Evolutionary conservation across 1,139 yeast species (phyloP).

Genomic region (Hansenula sp.): DNA sequence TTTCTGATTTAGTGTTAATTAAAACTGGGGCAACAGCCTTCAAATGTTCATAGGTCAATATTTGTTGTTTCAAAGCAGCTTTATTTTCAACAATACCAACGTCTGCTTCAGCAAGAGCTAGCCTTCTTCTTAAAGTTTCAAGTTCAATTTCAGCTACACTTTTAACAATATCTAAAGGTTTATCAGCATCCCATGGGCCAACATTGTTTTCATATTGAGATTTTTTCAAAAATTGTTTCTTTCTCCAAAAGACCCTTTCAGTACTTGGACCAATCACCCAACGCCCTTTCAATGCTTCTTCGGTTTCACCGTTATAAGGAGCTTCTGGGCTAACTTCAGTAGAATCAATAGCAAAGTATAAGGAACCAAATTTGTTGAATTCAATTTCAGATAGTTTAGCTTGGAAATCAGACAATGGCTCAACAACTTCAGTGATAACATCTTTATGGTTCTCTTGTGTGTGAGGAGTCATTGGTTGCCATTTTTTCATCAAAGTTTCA

Average conservation of each 20-base stretch:
- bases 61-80: slow-evolving; percentile 42
- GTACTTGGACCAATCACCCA: slow-evolving; percentile 93
- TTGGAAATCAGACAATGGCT: slow-evolving; percentile 61
- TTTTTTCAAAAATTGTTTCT: slow-evolving; percentile 46
- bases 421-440: slow-evolving; percentile 51
- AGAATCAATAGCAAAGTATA: slow-evolving; percentile 63
- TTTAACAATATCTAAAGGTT: slow-evolving; percentile 56
- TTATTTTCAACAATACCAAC: slow-evolving; percentile 42
- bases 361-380: slow-evolving; percentile 76
- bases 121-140: slow-evolving; percentile 54
- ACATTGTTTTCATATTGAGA: slow-evolving; percentile 41
- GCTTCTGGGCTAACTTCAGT: slow-evolving; percentile 37
- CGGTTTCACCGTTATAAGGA: slow-evolving; percentile 67
- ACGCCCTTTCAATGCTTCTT: slow-evolving; percentile 52
- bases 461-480: slow-evolving; percentile 77
- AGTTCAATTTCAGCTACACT: slow-evolving; percentile 67
- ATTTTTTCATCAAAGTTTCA: slow-evolving; percentile 75
- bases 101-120: slow-evolving; percentile 53
- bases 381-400: slow-evolving; percentile 43
- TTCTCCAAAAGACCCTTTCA: slow-evolving; percentile 74
- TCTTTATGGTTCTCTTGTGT: slow-evolving; percentile 40
- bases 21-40: slow-evolving; percentile 50
- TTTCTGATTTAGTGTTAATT: slow-evolving; percentile 44
- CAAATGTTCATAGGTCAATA: slow-evolving; percentile 58
- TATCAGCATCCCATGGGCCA: slow-evolving; percentile 74